Evolutionary conservation across 495 filamentous ascomycete genomes (phyloP).

Genomic region (Daldinia grandis): DNA sequence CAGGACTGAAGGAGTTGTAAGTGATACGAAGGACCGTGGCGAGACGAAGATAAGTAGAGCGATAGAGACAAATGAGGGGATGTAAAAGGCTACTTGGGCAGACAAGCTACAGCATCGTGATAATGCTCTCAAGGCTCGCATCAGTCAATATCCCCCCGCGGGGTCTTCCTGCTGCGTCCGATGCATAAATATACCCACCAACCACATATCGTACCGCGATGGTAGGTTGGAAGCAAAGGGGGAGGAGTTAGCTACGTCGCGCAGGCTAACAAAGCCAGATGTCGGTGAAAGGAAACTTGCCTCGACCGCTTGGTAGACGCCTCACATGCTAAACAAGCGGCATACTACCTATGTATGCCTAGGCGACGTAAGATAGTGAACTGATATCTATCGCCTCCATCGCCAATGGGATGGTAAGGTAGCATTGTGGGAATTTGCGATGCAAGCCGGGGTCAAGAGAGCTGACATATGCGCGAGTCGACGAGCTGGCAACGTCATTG

Average conservation of each 20-base stretch:
- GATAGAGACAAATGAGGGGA: conserved; percentile 10
- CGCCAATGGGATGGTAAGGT: conserved; percentile 28
- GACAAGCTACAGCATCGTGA: conserved; percentile 7
- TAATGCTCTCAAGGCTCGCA: conserved; percentile 21
- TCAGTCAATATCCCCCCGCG: conserved; percentile 6
- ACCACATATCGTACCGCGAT: conserved; percentile 11
- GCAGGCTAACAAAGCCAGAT: conserved; percentile 4
- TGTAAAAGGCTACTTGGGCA: background rate
- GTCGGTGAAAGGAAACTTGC: conserved; percentile 20
- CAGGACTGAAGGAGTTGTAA: background rate
- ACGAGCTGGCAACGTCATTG: conserved; percentile 31
- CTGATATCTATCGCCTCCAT: conserved; percentile 16
- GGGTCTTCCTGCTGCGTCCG: conserved; percentile 20
- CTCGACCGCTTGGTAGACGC: conserved; percentile 10
- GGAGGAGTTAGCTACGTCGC: conserved; percentile 21
- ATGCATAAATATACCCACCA: conserved; percentile 30
- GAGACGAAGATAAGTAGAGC: conserved; percentile 6
- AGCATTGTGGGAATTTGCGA: conserved; percentile 35
- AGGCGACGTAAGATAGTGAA: conserved; percentile 35
- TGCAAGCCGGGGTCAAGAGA: conserved; percentile 31
- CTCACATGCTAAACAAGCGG: conserved; percentile 1
- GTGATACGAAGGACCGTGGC: conserved; percentile 18
- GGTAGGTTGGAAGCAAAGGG: conserved; percentile 13
- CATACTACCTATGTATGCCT: conserved; percentile 5
- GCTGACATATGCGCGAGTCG: conserved; percentile 29